Percentiles rank a stretch among this genome's conserved stretches.
Conservation (phyloP, 2,329 filamentous ascomycete species). For the Neocatenulostroma microsporum region DNA sequence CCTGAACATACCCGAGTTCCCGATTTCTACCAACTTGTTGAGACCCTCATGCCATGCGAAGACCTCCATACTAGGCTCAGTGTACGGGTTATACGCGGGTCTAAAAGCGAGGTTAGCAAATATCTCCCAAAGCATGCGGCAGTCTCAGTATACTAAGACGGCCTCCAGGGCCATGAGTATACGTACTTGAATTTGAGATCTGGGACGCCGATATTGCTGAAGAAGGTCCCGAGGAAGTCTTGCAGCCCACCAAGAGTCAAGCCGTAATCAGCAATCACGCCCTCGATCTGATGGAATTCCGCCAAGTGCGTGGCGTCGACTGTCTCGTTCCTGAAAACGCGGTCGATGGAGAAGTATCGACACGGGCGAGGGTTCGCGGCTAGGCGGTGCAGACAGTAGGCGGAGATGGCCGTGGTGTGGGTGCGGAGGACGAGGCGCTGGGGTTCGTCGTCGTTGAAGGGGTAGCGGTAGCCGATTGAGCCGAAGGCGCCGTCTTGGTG, state of each 20-base stretch:
- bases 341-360: conserved; percentile 97
- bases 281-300: conserved; percentile 98
- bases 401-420: conserved; percentile 88
- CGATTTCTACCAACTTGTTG: conserved; percentile 90
- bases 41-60: conserved; percentile 90
- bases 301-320: conserved; percentile 95
- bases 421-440: conserved; percentile 83
- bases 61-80: conserved; percentile 95
- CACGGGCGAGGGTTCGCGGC: conserved; percentile 75
- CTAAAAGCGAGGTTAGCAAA: too few species aligned
- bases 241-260: conserved; percentile 88
- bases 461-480: conserved; percentile 93
- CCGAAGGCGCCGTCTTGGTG: conserved; percentile 89
- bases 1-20: conserved; percentile 97
- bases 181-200: too few species aligned
- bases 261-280: conserved; percentile 94
- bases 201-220: conserved; percentile 86
- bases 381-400: conserved; percentile 83
- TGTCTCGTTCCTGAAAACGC: conserved; percentile 95
- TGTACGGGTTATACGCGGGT: conserved; percentile 92
- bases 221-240: conserved; percentile 93
- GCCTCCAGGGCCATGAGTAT: too few species aligned
- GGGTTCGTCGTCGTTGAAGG: conserved; percentile 82
- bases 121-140: too few species aligned
- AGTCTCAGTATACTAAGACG: too few species aligned